Base-by-base conservation (phyloP, 805 yeast genomes). In the Candida schatavii region DNA sequence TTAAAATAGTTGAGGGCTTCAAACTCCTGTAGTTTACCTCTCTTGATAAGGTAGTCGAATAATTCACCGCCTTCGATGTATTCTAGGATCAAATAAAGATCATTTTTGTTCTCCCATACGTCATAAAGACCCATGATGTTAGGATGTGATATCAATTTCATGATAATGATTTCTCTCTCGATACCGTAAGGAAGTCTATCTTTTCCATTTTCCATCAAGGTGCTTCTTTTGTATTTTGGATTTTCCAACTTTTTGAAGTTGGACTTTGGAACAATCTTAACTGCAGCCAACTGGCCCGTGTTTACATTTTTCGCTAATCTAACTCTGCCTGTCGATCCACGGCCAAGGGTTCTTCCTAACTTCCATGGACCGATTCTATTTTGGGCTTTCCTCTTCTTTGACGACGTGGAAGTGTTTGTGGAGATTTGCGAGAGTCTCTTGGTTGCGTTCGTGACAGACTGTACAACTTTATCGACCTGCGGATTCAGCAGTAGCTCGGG, bases 31-130 rank as follows among this genome's bases (percentile, higher is more conserved):
- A 93, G 72, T 28, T 88, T 82, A 10, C 98, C 98, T 42, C 85
- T 76, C 59, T 88, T 89, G 44, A 93, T 90, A 41, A 93, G 72
- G 51, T 90, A 80, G 64, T 93, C 97, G 57, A 93, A 93, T 39
- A 93, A 72, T 67, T 93, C 99, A 35, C 99, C 99, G 41, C 97
- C 97, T 66, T 93, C 97, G 37, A 95, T 90, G 65, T 93, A 93
- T 65, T 93, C 99, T 43, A 93, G 68, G 5, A 93, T 95, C 51
- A 93, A 76, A 57, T 91, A 91, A 32, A 86, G 64, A 47, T 85
- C 89, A 44, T 84, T 81, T 52, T 83, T 84, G 46, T 87, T 86
- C 62, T 86, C 95, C 95, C 95, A 86, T 34, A 86, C 95, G 50
- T 86, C 95, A 54, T 82, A 85, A 31, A 86, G 66, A 13, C 88